These are phyloP conservation scores for Mixia osmundae DNA, from an alignment of 1,284 basidiomycete genomes.

Conservation along the genomic window DNA sequence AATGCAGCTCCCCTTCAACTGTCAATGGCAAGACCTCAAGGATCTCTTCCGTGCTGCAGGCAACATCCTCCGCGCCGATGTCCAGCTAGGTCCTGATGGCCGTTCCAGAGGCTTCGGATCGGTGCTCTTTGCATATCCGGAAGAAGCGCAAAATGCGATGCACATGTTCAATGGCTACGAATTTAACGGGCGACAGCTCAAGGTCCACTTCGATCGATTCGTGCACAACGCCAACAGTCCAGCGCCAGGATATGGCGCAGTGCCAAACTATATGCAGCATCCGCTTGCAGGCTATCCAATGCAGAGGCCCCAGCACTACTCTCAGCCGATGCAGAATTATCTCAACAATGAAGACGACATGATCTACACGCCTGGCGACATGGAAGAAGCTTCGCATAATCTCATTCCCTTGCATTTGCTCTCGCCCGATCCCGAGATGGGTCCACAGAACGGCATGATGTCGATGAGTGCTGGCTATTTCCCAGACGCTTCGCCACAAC, in stretches of 20 bases:
- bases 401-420: too few species aligned
- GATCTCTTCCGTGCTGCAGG: conserved; percentile 87
- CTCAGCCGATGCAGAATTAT: conserved; percentile 9
- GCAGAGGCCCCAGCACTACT: conserved; percentile 15
- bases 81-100: conserved; percentile 39
- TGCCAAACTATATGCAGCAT: not conserved
- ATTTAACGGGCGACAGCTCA: conserved; percentile 56
- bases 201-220: conserved; percentile 64
- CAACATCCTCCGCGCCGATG: conserved; percentile 78
- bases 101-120: conserved; percentile 28
- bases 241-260: conserved; percentile 3
- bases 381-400: too few species aligned
- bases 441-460: too few species aligned
- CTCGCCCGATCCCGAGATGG: too few species aligned
- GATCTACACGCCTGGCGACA: too few species aligned
- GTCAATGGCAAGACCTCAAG: conserved; percentile 95
- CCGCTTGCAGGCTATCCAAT: too few species aligned
- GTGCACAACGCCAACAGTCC: conserved; percentile 2
- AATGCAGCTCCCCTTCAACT: conserved; percentile 49
- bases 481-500: too few species aligned
- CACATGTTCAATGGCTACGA: conserved; percentile 86
- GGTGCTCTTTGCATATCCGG: conserved; percentile 73
- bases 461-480: too few species aligned
- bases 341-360: too few species aligned
- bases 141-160: conserved; percentile 44